A percentile compares a stretch with the other conserved stretches of the same genome.
phyloP scores from a whole-genome alignment of 768 basidiomycete genomes.

The Russula sp. region DNA sequence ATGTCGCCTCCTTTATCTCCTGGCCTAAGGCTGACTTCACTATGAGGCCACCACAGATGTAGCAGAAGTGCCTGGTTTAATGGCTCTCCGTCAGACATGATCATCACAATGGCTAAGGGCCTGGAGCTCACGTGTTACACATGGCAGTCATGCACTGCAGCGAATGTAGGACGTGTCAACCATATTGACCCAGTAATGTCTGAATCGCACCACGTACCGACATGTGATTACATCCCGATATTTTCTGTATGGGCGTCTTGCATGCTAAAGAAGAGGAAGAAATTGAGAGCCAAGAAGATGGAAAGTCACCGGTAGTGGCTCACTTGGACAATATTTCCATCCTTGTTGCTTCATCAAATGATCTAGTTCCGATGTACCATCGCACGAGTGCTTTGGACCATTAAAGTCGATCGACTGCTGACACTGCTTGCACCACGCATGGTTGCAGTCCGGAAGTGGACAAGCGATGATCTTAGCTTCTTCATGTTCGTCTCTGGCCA shows the following conservation, averaged over 20 bases:
- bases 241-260: conserved; percentile 50
- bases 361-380: conserved; percentile 37
- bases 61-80: conserved; percentile 49
- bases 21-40: conserved; percentile 39
- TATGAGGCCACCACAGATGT: conserved; percentile 49
- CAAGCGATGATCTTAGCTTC: conserved; percentile 32
- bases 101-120: neutral
- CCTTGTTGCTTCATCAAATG: conserved; percentile 35
- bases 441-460: conserved; percentile 35
- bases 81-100: conserved; percentile 3
- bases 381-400: conserved; percentile 35
- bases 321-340: conserved; percentile 40
- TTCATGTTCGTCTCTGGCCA: conserved; percentile 35
- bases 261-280: conserved; percentile 40
- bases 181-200: neutral
- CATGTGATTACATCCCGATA: conserved; percentile 59
- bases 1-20: conserved; percentile 37
- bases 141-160: conserved; percentile 52
- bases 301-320: neutral
- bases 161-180: neutral
- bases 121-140: conserved; percentile 45
- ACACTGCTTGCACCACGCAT: conserved; percentile 39
- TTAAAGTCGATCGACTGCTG: conserved; percentile 32
- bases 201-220: conserved; percentile 40
- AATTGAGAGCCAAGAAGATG: neutral